phyloP scores from a whole-genome alignment of 768 basidiomycete species.

The Lentinula raphanica region DNA sequence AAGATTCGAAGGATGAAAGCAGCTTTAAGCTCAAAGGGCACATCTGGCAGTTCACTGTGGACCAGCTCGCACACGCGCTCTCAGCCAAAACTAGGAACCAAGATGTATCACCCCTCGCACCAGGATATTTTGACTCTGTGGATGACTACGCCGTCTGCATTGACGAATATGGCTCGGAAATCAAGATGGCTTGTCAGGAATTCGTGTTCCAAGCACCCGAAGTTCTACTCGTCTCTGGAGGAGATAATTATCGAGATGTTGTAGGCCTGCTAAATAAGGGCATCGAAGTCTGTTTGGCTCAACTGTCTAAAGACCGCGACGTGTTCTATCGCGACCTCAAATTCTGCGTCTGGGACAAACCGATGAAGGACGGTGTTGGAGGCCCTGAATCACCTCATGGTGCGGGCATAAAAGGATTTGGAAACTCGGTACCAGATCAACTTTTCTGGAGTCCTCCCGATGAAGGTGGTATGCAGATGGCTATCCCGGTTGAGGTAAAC shows the following conservation, averaged over 20 bases:
- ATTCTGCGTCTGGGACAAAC: neutral
- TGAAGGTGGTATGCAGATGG: neutral
- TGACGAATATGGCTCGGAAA: neutral
- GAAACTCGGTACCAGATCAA: neutral
- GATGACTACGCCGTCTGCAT: conserved; percentile 3
- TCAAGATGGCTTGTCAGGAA: neutral
- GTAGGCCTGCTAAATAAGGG: neutral
- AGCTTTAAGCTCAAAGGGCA: neutral
- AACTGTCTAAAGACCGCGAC: neutral
- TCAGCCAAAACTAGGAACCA: neutral
- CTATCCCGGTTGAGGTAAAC: conserved; percentile 14
- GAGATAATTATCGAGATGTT: neutral
- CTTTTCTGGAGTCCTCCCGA: neutral
- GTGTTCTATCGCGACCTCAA: neutral
- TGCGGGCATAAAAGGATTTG: neutral
- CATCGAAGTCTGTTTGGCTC: neutral
- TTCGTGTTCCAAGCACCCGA: neutral
- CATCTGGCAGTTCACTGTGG: neutral
- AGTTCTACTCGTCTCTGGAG: neutral
- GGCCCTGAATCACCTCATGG: neutral
- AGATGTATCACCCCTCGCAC: neutral
- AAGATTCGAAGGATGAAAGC: neutral
- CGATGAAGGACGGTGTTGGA: neutral
- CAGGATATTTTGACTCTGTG: neutral
- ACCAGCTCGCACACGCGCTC: neutral